These are phyloP conservation scores for Pyrenophora graminea DNA, from an alignment of 2,329 filamentous ascomycete genomes.

Conservation along the genomic window DNA sequence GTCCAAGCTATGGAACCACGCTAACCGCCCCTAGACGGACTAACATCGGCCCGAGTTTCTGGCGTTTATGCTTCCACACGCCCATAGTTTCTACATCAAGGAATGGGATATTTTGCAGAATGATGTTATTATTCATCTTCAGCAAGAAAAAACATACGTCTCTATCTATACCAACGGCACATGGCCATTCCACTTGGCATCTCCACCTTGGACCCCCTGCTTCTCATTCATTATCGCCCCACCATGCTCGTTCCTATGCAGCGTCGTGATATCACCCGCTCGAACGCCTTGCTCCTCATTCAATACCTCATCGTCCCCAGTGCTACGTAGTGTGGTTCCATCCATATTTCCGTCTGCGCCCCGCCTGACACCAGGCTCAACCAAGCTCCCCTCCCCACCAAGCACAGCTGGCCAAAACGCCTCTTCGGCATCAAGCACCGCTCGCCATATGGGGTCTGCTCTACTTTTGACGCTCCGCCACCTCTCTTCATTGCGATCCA, in stretches of 20 bases:
- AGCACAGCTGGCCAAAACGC: conserved; percentile 38
- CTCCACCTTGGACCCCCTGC: background rate
- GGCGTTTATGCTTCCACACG: too few relatives aligned
- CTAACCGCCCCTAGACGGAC: conserved; percentile 3
- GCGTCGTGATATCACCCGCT: background rate
- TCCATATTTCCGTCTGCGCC: conserved; percentile 10
- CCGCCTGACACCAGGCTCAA: conserved; percentile 10
- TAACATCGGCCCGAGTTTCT: conserved; percentile 7
- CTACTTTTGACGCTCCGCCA: conserved; percentile 29
- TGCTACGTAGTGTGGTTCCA: conserved; percentile 9
- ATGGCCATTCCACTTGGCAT: background rate
- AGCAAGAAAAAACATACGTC: too few relatives aligned
- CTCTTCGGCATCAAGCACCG: conserved; percentile 40
- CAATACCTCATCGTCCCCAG: conserved; percentile 1
- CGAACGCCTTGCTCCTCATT: conserved; percentile 4
- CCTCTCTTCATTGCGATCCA: conserved; percentile 22
- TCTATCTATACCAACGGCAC: background rate
- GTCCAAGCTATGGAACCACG: conserved; percentile 13
- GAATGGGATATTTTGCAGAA: too few relatives aligned
- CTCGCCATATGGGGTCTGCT: conserved; percentile 30
- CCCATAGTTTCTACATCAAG: too few relatives aligned
- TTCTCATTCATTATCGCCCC: background rate
- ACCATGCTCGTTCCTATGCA: conserved; percentile 3
- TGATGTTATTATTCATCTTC: too few relatives aligned
- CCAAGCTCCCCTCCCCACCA: conserved; percentile 2